These are phyloP conservation scores for Cladophialophora yegresii DNA, from an alignment of 2,329 filamentous ascomycete genomes.

Conservation along the genomic window DNA sequence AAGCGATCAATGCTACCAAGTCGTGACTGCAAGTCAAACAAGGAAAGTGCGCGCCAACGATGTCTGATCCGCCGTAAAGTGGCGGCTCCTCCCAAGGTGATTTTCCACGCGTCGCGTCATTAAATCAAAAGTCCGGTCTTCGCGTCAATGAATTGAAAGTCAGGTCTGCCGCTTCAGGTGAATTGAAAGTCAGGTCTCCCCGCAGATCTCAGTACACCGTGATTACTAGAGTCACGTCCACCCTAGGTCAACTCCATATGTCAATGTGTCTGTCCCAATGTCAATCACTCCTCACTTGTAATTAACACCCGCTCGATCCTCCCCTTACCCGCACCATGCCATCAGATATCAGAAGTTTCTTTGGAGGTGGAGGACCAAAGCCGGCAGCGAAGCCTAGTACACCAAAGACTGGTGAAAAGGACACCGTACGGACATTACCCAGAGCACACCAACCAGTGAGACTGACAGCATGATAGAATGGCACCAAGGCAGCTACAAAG, in stretches of 20 bases:
- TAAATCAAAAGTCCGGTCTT: neutral
- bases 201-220: neutral
- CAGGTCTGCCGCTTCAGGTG: neutral
- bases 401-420: constrained; percentile 6
- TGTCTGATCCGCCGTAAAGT: neutral
- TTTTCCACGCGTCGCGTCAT: constrained; percentile 9
- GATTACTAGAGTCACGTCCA: neutral
- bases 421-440: constrained; percentile 11
- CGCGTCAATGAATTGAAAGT: neutral
- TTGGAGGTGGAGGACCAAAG: constrained; percentile 66
- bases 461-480: constrained; percentile 11
- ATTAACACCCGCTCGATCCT: neutral
- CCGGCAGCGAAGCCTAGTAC: constrained; percentile 37
- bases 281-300: neutral
- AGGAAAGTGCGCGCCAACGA: neutral
- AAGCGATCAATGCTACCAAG: neutral
- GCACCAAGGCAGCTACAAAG: constrained; percentile 15
- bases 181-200: neutral
- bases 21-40: neutral
- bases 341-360: constrained; percentile 85
- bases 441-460: neutral
- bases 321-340: constrained; percentile 61
- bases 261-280: neutral
- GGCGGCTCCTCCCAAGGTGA: neutral
- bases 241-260: neutral